phyloP scores from a whole-genome alignment of 129 eudicot species.

The Artemisia tridentata region DNA sequence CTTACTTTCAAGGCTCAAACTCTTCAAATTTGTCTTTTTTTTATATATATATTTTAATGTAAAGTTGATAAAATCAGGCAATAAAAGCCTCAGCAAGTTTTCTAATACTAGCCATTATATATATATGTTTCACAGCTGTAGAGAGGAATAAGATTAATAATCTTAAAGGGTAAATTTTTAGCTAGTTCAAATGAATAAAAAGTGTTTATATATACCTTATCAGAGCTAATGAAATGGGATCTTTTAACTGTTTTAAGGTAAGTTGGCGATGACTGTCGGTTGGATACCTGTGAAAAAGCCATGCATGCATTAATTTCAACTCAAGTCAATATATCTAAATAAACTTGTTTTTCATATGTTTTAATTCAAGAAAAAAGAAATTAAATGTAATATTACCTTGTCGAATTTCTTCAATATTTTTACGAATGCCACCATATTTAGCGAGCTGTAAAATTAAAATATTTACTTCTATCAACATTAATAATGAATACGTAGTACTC shows the following conservation, averaged over 20 bases:
- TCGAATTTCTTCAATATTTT: slow-evolving; percentile 93
- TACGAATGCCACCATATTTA: slow-evolving; percentile 90
- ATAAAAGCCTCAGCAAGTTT: no score
- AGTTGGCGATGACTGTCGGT: slow-evolving; percentile 60
- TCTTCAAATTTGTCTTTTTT: neutral
- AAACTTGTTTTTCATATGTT: no score
- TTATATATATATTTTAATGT: neutral
- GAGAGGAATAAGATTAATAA: neutral
- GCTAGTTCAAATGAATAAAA: no score
- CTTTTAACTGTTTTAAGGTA: slow-evolving; percentile 77
- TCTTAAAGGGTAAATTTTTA: no score
- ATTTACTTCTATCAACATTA: neutral
- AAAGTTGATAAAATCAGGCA: no score
- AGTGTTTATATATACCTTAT: slow-evolving; percentile 76
- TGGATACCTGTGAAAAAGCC: slow-evolving; percentile 50
- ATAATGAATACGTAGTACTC: no score
- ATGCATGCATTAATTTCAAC: neutral
- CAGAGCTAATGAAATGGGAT: slow-evolving; percentile 83
- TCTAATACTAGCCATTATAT: no score
- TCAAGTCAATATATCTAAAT: no score
- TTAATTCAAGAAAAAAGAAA: neutral
- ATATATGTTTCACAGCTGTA: no score
- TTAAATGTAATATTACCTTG: slow-evolving; percentile 51
- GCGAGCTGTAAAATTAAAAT: slow-evolving; percentile 71
- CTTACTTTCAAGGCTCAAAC: slow-evolving; percentile 18